A percentile compares a stretch with the other conserved stretches of the same genome.
Conservation (phyloP, 1,284 basidiomycete species). For the Cutaneotrichosporon sp. region DNA sequence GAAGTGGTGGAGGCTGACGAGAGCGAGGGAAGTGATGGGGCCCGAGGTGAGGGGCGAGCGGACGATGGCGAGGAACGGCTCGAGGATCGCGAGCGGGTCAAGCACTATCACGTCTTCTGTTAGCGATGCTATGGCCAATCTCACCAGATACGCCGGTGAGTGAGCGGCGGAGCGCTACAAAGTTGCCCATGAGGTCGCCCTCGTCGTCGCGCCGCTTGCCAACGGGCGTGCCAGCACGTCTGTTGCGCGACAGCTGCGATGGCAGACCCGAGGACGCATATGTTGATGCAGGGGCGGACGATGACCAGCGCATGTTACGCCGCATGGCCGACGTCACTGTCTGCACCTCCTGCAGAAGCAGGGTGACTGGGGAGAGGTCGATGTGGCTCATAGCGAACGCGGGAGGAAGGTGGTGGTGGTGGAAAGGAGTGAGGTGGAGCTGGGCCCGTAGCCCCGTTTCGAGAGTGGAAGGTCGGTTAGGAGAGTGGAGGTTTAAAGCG, state of each 20-base stretch:
- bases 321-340: slow-evolving; percentile 95
- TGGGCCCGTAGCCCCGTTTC: slow-evolving; percentile 6
- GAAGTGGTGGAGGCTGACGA: slow-evolving; percentile 83
- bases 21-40: slow-evolving; percentile 85
- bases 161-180: slow-evolving; percentile 77
- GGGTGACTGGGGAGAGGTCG: slow-evolving; percentile 47
- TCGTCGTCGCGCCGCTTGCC: slow-evolving; percentile 32
- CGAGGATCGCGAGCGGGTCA: slow-evolving; percentile 62
- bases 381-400: slow-evolving; percentile 16
- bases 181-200: slow-evolving; percentile 80
- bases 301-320: slow-evolving; percentile 86
- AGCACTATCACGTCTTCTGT: slow-evolving; percentile 64
- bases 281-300: slow-evolving; percentile 55
- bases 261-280: slow-evolving; percentile 34
- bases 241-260: slow-evolving; percentile 28
- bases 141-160: slow-evolving; percentile 71
- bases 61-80: slow-evolving; percentile 89
- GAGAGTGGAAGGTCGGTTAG: not conserved
- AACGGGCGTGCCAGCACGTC: slow-evolving; percentile 5
- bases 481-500: not conserved
- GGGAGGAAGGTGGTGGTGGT: not conserved
- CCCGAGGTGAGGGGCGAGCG: slow-evolving; percentile 90
- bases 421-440: slow-evolving; percentile 6
- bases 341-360: slow-evolving; percentile 68
- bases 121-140: slow-evolving; percentile 59